Base-by-base conservation (phyloP, 495 filamentous ascomycete genomes). In the Extremus antarcticus region DNA sequence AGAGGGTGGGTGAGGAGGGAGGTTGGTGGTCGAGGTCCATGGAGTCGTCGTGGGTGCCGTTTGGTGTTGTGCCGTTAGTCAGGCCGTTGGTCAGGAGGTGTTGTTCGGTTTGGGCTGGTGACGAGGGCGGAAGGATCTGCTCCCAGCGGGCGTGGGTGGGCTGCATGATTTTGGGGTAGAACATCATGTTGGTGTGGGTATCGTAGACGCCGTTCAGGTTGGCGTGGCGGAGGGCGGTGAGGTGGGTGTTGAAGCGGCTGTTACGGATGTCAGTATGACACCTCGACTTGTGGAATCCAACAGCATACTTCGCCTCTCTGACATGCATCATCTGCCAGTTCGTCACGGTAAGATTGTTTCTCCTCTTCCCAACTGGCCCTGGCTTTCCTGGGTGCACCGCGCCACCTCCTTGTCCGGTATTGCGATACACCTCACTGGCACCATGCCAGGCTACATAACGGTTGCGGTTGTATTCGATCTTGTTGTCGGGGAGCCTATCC, bases 371-470 rank as follows among this genome's bases (percentile, higher is more conserved):
- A 51, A 83, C 77, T 15, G 79, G 74, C 2, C 59, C 59, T 15
- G 74, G 76, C 68, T 90, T 92, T 48, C 87, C 87, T 48, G 76
- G 83, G 46, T 82, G 81, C 62, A 82, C 70, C 0, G 91, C 90
- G 16, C 90, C 79, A 23, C 84, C 82, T 25, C 80, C 83, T 25
- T 47, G 49, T 4, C 49, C 59, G 1, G 24, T 20, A 0, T 87
- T 87, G 63, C 96, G 90, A 64, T 98, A 98, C 13, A 98, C 92
- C 40, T 83, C 82, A 61, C 90, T 96, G 19, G 92, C 92, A 23
- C 92, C 92, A 64, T 95, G 89, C 92, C 92, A 98, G 16, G 92
- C 92, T 1, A 98, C 92, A 63, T 95, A 98, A 61, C 94, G 90
- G 61, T 96, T 95, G 62, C 85, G 83, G 71, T 96, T 94, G 70